Base-by-base conservation (phyloP, 2,329 filamentous ascomycete species). In the Cyanodermella asteris region DNA sequence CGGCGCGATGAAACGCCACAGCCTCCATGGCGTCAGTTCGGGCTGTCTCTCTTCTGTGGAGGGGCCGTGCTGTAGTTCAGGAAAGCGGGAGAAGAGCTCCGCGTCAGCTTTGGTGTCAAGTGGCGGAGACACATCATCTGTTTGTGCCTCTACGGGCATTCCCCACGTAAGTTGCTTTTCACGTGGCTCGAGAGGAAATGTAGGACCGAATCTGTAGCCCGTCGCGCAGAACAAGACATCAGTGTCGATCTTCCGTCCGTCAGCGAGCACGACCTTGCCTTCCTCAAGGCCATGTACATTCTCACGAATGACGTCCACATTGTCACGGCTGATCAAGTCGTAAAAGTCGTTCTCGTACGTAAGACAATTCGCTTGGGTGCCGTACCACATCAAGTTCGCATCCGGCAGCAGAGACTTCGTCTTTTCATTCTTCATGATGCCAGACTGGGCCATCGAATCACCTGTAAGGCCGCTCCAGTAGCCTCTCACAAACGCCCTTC, bases 331-430 rank as follows among this genome's bases (percentile, higher is more conserved):
- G 8, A 74, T 52, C 7, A 66, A 45, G 5, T 63, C 56, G 37
- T 67, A 62, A 36, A 72, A 57, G 33, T 62, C 50, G 4, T 49
- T 55, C 0, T 54, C 51, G 35, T 65, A 72, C 37, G 72, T 73
- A 28, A 68, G 49, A 16, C 72, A 68, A 23, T 60, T 61, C 16
- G 72, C 48, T 0, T 53, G 55, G 7, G 53, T 57, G 2, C 59
- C 64, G 5, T 60, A 56, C 55, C 62, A 72, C 35, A 59, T 55
- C 1, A 45, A 43, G 16, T 39, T 43, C 28, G 48, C 40, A 45
- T 53, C 58, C 0, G 54, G 53, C 33, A 51, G 49, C 23, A 61
- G 38, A 28, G 58, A 55, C 18, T 41, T 42, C 7, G 46, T 46
- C 30, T 59, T 51, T 1, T 46, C 44, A 24, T 55, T 46, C 8